These are phyloP conservation scores for Gymnopus androsaceus DNA, from an alignment of 1,284 basidiomycete species.

Conservation along the genomic window DNA sequence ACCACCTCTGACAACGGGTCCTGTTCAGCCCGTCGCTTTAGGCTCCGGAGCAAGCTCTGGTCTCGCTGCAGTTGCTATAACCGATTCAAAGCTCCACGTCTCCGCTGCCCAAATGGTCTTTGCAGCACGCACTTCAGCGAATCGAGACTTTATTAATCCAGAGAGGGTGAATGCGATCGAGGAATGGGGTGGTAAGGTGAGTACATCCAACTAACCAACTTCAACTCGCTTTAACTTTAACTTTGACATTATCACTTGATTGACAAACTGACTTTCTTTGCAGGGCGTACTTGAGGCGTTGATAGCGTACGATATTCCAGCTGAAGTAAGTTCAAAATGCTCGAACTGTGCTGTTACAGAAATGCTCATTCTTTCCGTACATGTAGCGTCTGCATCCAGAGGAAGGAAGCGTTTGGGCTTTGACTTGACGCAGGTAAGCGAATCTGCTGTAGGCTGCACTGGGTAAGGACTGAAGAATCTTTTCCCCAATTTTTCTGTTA, in stretches of 20 bases:
- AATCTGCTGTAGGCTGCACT: no score
- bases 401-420: slow-evolving; percentile 47
- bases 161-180: slow-evolving; percentile 66
- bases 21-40: slow-evolving; percentile 39
- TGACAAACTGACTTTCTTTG: no score
- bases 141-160: slow-evolving; percentile 74
- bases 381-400: slow-evolving; percentile 44
- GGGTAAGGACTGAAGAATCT: no score
- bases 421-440: no score
- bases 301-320: slow-evolving; percentile 18
- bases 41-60: background rate
- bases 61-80: slow-evolving; percentile 30
- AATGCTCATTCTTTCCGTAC: background rate
- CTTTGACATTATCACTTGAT: no score
- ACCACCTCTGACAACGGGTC: slow-evolving; percentile 43
- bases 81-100: slow-evolving; percentile 60
- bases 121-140: slow-evolving; percentile 66
- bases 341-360: background rate
- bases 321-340: slow-evolving; percentile 23
- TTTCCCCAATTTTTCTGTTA: no score
- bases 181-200: slow-evolving; percentile 64
- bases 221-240: background rate
- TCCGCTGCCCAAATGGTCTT: slow-evolving; percentile 85
- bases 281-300: slow-evolving; percentile 20
- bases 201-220: slow-evolving; percentile 20